phyloP scores from a whole-genome alignment of 768 basidiomycete species.

The Lactarius trivialis region DNA sequence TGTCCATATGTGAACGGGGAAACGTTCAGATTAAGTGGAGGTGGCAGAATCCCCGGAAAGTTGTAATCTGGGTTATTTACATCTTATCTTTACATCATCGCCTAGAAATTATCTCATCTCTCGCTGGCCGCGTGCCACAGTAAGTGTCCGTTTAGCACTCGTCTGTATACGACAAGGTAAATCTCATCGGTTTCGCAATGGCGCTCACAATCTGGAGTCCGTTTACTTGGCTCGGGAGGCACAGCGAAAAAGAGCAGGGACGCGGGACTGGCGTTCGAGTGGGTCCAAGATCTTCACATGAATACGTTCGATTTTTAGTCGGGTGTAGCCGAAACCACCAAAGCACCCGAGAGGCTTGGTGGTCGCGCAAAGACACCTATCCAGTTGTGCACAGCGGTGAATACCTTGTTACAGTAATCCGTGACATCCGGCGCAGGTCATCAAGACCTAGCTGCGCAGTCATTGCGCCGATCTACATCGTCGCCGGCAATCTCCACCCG shows the following conservation, averaged over 20 bases:
- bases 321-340: slow-evolving; percentile 88
- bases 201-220: slow-evolving; percentile 78
- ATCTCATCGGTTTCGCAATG: slow-evolving; percentile 80
- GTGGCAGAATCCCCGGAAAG: slow-evolving; percentile 24
- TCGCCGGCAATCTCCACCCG: slow-evolving; percentile 98
- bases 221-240: slow-evolving; percentile 90
- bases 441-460: slow-evolving; percentile 72
- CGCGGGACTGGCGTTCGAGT: slow-evolving; percentile 87
- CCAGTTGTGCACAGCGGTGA: slow-evolving; percentile 95
- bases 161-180: slow-evolving; percentile 94
- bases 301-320: neutral
- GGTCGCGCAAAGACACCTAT: slow-evolving; percentile 95
- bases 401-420: slow-evolving; percentile 59
- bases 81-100: slow-evolving; percentile 23
- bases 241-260: slow-evolving; percentile 98
- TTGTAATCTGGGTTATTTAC: slow-evolving; percentile 6
- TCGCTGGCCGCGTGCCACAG: neutral
- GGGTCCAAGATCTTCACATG: slow-evolving; percentile 30
- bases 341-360: slow-evolving; percentile 97
- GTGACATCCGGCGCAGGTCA: too few species aligned
- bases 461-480: slow-evolving; percentile 91
- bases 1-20: slow-evolving; percentile 32
- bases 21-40: slow-evolving; percentile 27
- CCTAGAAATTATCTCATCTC: slow-evolving; percentile 22
- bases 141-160: slow-evolving; percentile 48